Evolutionary conservation across 2,329 filamentous ascomycete species (phyloP).

Genomic region (Sporothrix schenckii): DNA sequence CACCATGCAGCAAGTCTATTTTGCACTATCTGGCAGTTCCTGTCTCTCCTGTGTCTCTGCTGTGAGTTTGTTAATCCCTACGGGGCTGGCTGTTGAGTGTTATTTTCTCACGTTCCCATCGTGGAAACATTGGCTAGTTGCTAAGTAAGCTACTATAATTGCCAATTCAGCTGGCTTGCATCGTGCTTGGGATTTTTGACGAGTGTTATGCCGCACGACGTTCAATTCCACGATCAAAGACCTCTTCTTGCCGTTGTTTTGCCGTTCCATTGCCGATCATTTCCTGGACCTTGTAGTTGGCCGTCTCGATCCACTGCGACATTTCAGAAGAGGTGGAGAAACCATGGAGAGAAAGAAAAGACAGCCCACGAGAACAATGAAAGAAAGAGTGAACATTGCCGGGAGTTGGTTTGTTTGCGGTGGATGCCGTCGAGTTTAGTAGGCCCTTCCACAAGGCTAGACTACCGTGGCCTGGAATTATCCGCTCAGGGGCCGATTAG

Average conservation of each 20-base stretch:
- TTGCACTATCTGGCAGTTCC: too few species aligned
- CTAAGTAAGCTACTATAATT: neutral
- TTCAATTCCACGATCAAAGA: too few species aligned
- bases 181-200: neutral
- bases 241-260: neutral
- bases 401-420: conserved; percentile 1
- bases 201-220: neutral
- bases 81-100: too few species aligned
- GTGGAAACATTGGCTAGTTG: neutral
- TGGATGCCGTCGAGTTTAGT: neutral
- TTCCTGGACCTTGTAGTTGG: neutral
- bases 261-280: neutral
- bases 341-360: neutral
- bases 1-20: too few species aligned
- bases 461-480: neutral
- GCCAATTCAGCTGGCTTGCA: conserved; percentile 3
- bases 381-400: neutral
- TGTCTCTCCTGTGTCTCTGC: too few species aligned
- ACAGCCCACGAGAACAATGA: neutral
- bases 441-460: neutral
- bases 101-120: neutral
- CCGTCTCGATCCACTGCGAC: neutral
- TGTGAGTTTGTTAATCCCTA: too few species aligned
- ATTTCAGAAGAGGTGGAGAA: neutral
- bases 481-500: neutral